phyloP scores from a whole-genome alignment of 2,329 filamentous ascomycete species.

The Setomelanomma holmii region DNA sequence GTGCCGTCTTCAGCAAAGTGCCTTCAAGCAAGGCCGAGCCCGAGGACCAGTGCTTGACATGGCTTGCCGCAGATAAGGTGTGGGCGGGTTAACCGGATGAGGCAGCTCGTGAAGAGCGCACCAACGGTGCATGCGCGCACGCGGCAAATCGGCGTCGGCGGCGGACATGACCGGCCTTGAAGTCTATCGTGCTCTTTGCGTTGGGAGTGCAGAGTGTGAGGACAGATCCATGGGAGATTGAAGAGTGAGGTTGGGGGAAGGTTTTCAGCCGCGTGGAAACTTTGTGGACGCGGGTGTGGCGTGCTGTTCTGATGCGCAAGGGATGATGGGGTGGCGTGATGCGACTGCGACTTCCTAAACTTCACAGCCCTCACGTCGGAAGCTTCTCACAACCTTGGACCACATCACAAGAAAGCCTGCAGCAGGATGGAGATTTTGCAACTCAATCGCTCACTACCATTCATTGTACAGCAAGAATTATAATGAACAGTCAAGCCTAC shows the following conservation, averaged over 20 bases:
- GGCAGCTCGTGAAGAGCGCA: constrained; percentile 18
- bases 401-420: no score
- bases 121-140: not conserved
- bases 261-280: not conserved
- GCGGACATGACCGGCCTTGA: not conserved
- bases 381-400: no score
- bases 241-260: not conserved
- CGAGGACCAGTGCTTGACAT: constrained; percentile 30
- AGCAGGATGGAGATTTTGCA: no score
- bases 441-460: no score
- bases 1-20: not conserved
- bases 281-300: not conserved
- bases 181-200: not conserved
- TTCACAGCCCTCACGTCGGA: no score
- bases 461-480: no score
- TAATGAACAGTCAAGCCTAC: not conserved
- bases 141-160: not conserved
- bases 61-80: constrained; percentile 23
- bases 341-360: not conserved
- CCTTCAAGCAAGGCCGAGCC: constrained; percentile 21
- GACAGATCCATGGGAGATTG: no score
- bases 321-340: not conserved
- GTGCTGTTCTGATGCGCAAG: not conserved
- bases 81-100: constrained; percentile 18
- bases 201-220: no score